Base-by-base conservation (phyloP, 1,284 basidiomycete genomes). In the Cronartium quercuum region DNA sequence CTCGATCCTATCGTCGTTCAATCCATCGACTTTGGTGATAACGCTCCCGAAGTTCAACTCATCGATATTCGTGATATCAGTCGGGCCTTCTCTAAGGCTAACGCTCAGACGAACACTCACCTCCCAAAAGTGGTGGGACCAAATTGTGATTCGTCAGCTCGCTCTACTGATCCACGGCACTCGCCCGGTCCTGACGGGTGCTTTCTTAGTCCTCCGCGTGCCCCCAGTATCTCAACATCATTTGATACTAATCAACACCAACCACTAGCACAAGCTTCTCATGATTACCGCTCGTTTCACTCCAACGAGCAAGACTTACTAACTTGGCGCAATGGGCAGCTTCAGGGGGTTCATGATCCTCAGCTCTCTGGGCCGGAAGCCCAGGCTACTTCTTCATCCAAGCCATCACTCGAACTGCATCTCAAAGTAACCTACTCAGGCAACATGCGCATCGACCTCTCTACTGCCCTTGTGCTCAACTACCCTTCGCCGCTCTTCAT, bases 401-500 rank as follows among this genome's bases (percentile, higher is more conserved):
- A 82, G 1, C 83, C 83, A 0, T 81, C 83, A 0, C 79, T 85
- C 12, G 84, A 85, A 76, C 77, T 85, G 2, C 84, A 84, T 71
- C 78, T 85, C 0, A 79, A 80, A 35, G 67, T 85, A 38, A 76
- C 79, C 13, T 84, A 85, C 76, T 77, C 81, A 7, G 82, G 84
- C 41, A 81, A 84, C 76, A 78, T 85, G 60, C 78, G 82, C 4
- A 79, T 86, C 40, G 91, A 90, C 1, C 86, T 99, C 77, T 88
- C 89, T n/a, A 98, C 95, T 0, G 92, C 91, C 10, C 86, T 98
- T 21, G 87, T 94, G 77, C 94, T 99, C 82, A 97, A 98, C 83
- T 96, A 98, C 81, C 94, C 95, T 0, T 91, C 91, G 0, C 88
- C 90, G 0, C 87, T 90, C 79, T 98, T 99, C 85, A 97, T 98